phyloP scores from a whole-genome alignment of 2,329 filamentous ascomycete genomes.

The Tolypocladium pustulatum region DNA sequence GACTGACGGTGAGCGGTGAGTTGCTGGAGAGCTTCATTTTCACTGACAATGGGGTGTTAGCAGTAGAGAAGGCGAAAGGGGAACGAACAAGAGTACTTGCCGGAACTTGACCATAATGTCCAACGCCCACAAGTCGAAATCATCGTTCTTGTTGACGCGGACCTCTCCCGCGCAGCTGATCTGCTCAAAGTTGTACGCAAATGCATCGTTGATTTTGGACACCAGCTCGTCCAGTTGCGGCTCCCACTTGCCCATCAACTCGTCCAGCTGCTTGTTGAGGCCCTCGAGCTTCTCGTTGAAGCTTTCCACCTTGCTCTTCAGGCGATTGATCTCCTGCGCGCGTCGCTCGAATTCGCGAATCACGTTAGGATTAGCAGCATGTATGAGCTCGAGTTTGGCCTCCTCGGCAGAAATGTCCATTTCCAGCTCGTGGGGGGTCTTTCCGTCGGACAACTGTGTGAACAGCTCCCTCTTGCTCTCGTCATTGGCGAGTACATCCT shows the following conservation, averaged over 20 bases:
- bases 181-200: constrained; percentile 84
- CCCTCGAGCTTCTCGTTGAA: constrained; percentile 44
- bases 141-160: constrained; percentile 74
- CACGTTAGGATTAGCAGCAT: constrained; percentile 64
- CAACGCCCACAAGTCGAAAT: constrained; percentile 91
- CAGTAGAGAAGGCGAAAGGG: neutral
- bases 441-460: constrained; percentile 31
- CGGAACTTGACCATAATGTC: constrained; percentile 94
- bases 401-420: constrained; percentile 64
- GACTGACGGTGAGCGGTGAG: constrained; percentile 91
- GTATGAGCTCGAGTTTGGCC: constrained; percentile 68
- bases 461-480: constrained; percentile 30
- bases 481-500: constrained; percentile 26
- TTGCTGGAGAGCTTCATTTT: constrained; percentile 72
- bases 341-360: constrained; percentile 70
- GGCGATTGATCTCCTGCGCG: constrained; percentile 55
- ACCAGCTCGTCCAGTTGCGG: constrained; percentile 71
- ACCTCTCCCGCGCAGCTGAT: constrained; percentile 94
- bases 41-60: constrained; percentile 30
- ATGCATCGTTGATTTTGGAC: constrained; percentile 75
- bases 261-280: constrained; percentile 47
- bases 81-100: constrained; percentile 36
- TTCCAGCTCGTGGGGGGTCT: constrained; percentile 54
- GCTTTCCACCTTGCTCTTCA: constrained; percentile 46
- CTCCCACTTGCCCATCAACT: constrained; percentile 68